These are phyloP conservation scores for Ensete ventricosum DNA, from an alignment of 176 grass and related monocot species.

Conservation along the genomic window DNA sequence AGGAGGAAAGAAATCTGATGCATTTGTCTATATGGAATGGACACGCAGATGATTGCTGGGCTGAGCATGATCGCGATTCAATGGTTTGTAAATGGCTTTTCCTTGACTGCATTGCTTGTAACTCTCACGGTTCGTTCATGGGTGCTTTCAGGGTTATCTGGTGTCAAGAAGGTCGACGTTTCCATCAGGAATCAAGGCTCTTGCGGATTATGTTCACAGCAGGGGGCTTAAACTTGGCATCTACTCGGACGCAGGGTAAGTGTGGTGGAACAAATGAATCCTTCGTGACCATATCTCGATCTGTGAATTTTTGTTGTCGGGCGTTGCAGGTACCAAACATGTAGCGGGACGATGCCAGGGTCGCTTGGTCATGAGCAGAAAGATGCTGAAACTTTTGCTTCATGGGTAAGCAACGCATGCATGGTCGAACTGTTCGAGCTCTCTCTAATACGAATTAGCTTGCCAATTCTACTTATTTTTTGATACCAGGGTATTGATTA, in stretches of 20 bases:
- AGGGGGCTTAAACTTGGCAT: slow-evolving; percentile 92
- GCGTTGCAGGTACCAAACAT: slow-evolving; percentile 47
- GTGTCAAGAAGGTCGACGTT: slow-evolving; percentile 55
- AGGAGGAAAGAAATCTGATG: not conserved
- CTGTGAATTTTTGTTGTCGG: too few species aligned
- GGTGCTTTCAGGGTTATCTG: slow-evolving; percentile 36
- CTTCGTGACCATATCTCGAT: not conserved
- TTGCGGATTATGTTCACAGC: slow-evolving; percentile 73
- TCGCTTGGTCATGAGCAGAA: slow-evolving; percentile 68
- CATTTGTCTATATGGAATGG: not conserved
- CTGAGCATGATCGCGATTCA: slow-evolving; percentile 47
- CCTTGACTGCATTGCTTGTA: not conserved
- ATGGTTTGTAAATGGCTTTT: slow-evolving; percentile 20
- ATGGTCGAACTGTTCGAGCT: not conserved
- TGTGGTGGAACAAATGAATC: not conserved
- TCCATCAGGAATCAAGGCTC: slow-evolving; percentile 66
- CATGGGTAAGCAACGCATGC: slow-evolving; percentile 48
- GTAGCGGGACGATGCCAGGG: slow-evolving; percentile 57
- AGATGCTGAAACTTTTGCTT: slow-evolving; percentile 69
- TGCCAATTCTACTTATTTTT: too few species aligned
- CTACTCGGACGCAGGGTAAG: slow-evolving; percentile 88
- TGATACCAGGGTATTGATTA: slow-evolving; percentile 65
- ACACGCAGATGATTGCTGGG: slow-evolving; percentile 83
- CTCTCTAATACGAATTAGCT: too few species aligned
- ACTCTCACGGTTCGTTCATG: not conserved